Evolutionary conservation across 805 yeast genomes (phyloP), one percentile per base, ranked within the genome.

Genomic region (Hermanozyma aechmeae): DNA sequence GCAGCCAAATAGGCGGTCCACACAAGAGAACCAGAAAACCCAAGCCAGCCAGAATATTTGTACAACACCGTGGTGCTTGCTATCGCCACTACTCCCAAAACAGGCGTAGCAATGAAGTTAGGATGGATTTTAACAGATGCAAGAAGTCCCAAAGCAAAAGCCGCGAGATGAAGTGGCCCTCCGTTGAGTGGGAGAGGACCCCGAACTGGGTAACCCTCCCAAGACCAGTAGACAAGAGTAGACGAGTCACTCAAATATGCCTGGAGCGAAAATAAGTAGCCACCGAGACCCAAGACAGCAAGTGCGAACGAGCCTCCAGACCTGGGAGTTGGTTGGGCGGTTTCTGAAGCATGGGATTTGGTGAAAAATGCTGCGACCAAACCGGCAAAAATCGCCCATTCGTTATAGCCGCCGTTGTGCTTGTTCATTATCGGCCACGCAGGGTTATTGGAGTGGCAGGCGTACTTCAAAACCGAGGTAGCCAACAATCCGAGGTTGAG

Each of bases 341-440:
- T 17, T n/a, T 21, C 16, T 2, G 29, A 15, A 8, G 37, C 30
- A 7, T 3, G 44, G 36, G 40, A 43, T 14, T 78, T 71, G 3
- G 95, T 72, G 31, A 78, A 60, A n/a, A 73, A 42, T 3, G 89
- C 86, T 23, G 75, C 68, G 7, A 69, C 38, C 4, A 77, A 42
- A 14, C 93, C 95, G 28, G 80, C 35, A 4, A 63, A 53, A 3
- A 85, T 52, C 23, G 92, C 94, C 17, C 73, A 56, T 29, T 63
- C 65, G 53, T 89, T 89, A 65, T 74, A 73, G 10, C 98, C 98
- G 13, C 96, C 96, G 43, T 83, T 86, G 9, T 63, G 70, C 12
- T 65, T 66, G 50, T 86, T 78, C 87, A 92, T 78, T 28, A 87
- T 80, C 16, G 97, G 94, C 98, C 98, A 92, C 27, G 86, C 63